Percentiles rank a stretch among this genome's conserved stretches.
Conservation (phyloP, 306 rosid species). For the Hippophae tibetana region DNA sequence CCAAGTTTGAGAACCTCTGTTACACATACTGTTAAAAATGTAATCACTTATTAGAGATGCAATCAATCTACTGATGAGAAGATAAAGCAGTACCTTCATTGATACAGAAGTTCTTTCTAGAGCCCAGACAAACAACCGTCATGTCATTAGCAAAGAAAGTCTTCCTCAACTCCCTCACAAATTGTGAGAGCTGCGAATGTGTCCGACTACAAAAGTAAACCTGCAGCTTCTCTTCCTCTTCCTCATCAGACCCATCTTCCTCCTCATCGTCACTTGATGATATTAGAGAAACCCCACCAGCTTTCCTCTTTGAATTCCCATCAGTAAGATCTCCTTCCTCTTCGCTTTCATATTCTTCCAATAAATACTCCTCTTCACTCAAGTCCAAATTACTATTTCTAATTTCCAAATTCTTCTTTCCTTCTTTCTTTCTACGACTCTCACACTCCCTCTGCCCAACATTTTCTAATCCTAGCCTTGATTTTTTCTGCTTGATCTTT, state of each 20-base stretch:
- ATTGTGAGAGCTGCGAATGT: conserved; percentile 93
- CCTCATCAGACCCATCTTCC: conserved; percentile 28
- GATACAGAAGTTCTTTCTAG: conserved; percentile 80
- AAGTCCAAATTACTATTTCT: conserved; percentile 28
- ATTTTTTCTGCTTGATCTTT: conserved; percentile 28
- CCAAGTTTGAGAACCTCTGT: conserved; percentile 66
- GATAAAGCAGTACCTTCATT: conserved; percentile 51
- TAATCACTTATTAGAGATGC: conserved; percentile 9
- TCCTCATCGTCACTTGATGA: conserved; percentile 70
- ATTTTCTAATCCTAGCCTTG: conserved; percentile 24
- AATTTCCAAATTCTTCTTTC: conserved; percentile 18
- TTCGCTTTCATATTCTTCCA: conserved; percentile 75
- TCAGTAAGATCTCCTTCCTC: conserved; percentile 36
- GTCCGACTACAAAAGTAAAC: conserved; percentile 88
- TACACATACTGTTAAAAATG: conserved; percentile 18
- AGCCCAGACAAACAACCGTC: conserved; percentile 65
- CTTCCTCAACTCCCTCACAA: conserved; percentile 67
- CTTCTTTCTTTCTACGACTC: conserved; percentile 17
- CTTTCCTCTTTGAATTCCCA: conserved; percentile 54
- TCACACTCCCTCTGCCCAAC: conserved; percentile 18
- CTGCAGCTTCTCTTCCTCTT: conserved; percentile 37
- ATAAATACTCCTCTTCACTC: conserved; percentile 62
- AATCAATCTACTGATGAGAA: conserved; percentile 2
- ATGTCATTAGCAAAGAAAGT: conserved; percentile 59
- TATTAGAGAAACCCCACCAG: conserved; percentile 23